A percentile compares a stretch with the other conserved stretches of the same genome.
Conservation (phyloP, 306 rosid species). For the Calophaca sinica region DNA sequence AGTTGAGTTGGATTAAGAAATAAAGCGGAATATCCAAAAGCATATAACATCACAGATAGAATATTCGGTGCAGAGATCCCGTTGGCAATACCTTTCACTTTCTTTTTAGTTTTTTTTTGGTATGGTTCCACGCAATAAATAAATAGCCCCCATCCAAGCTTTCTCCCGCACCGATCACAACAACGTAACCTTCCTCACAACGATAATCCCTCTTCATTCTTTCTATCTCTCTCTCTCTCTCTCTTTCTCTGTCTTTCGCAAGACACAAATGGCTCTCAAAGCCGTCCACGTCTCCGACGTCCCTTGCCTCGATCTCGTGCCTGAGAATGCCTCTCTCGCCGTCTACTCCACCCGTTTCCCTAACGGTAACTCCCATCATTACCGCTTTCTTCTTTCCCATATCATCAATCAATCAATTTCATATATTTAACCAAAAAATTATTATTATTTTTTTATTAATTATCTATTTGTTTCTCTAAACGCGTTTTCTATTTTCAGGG, state of each 20-base stretch:
- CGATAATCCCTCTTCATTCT: neutral
- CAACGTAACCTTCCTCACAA: neutral
- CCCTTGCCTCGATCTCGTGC: slow-evolving; percentile 56
- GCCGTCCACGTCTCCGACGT: slow-evolving; percentile 66
- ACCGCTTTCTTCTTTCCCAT: neutral
- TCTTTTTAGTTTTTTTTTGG: too few relatives aligned
- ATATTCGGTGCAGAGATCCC: slow-evolving; percentile 53
- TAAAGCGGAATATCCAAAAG: slow-evolving; percentile 48
- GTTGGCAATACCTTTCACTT: neutral
- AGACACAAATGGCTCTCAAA: slow-evolving; percentile 52
- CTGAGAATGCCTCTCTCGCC: slow-evolving; percentile 48
- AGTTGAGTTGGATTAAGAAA: too few relatives aligned
- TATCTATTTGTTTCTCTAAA: too few relatives aligned
- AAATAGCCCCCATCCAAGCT: slow-evolving; percentile 16
- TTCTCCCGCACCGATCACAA: neutral
- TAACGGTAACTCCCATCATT: slow-evolving; percentile 3
- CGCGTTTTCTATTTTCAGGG: neutral
- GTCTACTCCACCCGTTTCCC: slow-evolving; percentile 43
- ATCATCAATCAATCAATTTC: neutral
- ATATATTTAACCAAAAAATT: too few relatives aligned
- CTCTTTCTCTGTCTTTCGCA: neutral
- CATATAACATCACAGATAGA: slow-evolving; percentile 34
- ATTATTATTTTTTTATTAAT: too few relatives aligned
- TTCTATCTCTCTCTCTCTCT: too few relatives aligned
- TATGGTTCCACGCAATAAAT: neutral